Conservation (phyloP, 352 stramenopile genomes). For the Globisporangium spinosum region DNA sequence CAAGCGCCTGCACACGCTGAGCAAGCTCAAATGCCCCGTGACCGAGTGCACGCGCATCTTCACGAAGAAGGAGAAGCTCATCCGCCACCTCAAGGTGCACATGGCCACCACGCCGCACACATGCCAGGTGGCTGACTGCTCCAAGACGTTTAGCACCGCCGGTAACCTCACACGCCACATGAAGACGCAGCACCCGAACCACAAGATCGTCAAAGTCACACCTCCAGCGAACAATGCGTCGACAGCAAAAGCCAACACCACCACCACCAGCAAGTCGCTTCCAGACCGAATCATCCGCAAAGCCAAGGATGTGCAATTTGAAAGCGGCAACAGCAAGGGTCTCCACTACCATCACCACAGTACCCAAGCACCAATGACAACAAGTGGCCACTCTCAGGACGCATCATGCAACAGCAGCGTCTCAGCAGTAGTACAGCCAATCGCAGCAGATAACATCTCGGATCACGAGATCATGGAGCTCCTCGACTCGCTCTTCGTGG, state of each 20-base stretch:
- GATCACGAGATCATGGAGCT: slow-evolving; percentile 22
- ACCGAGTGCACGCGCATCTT: slow-evolving; percentile 45
- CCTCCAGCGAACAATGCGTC: neutral
- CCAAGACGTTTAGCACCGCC: slow-evolving; percentile 63
- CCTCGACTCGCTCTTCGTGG: slow-evolving; percentile 18
- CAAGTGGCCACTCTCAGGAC: neutral
- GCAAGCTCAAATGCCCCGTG: slow-evolving; percentile 46
- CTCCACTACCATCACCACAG: neutral
- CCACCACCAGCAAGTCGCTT: neutral
- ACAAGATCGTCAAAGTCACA: slow-evolving; percentile 1
- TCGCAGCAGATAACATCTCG: slow-evolving; percentile 6
- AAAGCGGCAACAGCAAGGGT: neutral
- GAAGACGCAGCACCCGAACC: slow-evolving; percentile 50
- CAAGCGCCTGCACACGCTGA: slow-evolving; percentile 50
- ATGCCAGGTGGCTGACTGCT: slow-evolving; percentile 44
- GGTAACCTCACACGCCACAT: slow-evolving; percentile 70
- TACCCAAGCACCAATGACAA: slow-evolving; percentile 4
- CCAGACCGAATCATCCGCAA: slow-evolving; percentile 9
- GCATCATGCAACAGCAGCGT: neutral
- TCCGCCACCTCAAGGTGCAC: slow-evolving; percentile 47
- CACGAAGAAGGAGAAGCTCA: slow-evolving; percentile 46
- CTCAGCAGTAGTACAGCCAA: too few species aligned
- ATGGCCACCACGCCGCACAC: slow-evolving; percentile 46
- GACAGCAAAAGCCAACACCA: neutral
- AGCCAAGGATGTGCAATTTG: neutral